A percentile compares a stretch with the other conserved stretches of the same genome.
Evolutionary conservation across 768 basidiomycete species (phyloP).

Genomic region (Kwoniella bestiolae): DNA sequence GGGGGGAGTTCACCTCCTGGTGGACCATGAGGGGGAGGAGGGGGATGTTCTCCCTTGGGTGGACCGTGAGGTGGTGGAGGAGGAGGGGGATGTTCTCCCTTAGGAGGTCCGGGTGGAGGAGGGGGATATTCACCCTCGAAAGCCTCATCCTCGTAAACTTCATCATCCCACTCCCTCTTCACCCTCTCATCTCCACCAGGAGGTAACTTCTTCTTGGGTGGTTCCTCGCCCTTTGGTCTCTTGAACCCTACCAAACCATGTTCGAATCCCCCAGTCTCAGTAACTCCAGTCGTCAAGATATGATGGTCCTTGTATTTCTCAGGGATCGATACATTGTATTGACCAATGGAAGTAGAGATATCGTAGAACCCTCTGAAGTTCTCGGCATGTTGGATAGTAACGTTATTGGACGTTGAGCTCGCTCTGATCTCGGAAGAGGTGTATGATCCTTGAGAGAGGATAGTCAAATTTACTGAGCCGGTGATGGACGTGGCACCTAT

Average conservation of each 20-base stretch:
- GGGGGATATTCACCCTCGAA: too few species aligned
- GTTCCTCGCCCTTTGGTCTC: conserved; percentile 18
- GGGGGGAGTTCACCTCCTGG: conserved; percentile 3
- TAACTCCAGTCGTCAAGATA: conserved; percentile 26
- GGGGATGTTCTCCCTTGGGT: conserved; percentile 12
- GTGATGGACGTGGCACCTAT: conserved; percentile 37
- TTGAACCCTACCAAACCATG: conserved; percentile 36
- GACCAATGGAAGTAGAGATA: conserved; percentile 30
- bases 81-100: conserved; percentile 10
- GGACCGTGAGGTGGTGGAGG: conserved; percentile 14
- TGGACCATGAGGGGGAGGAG: conserved; percentile 14
- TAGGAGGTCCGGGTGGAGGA: conserved; percentile 6
- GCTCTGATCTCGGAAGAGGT: conserved; percentile 32
- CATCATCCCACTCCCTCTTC: background rate
- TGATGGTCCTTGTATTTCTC: conserved; percentile 35
- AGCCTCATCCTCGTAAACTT: too few species aligned
- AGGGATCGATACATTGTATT: conserved; percentile 19
- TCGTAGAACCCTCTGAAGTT: conserved; percentile 41
- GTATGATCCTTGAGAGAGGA: conserved; percentile 25
- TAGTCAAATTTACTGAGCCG: conserved; percentile 33
- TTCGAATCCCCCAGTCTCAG: conserved; percentile 29
- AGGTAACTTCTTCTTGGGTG: conserved; percentile 1
- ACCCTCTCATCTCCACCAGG: conserved; percentile 8
- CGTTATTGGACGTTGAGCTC: conserved; percentile 27
- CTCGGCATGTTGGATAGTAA: conserved; percentile 23